Percentiles rank a stretch among this genome's conserved stretches.
These are phyloP conservation scores for Naegleria fowleri DNA, from an alignment of 208 protist genomes.

Conservation along the genomic window DNA sequence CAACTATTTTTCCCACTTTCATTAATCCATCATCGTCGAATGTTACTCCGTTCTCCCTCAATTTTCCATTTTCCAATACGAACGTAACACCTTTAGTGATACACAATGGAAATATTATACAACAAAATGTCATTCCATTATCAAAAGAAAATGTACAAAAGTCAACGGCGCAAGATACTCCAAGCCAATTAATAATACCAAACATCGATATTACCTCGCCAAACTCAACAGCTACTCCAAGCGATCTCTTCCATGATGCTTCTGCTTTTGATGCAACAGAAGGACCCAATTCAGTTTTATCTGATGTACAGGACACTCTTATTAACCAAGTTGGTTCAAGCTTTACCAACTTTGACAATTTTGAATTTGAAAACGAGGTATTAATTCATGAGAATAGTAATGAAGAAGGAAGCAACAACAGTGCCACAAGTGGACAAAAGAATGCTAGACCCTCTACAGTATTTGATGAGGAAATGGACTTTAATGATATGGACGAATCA, in stretches of 20 bases:
- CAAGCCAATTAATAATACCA: neutral
- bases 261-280: neutral
- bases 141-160: neutral
- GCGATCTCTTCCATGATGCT: neutral
- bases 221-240: neutral
- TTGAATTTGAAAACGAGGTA: neutral
- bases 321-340: neutral
- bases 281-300: neutral
- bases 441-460: neutral
- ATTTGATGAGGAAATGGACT: constrained; percentile 6
- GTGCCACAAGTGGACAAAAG: neutral
- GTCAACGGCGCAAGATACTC: neutral
- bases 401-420: neutral
- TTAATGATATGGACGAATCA: neutral
- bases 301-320: neutral
- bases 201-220: neutral
- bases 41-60: neutral
- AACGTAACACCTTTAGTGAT: neutral
- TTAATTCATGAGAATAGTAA: neutral
- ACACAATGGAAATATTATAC: neutral
- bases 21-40: neutral
- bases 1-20: neutral
- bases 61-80: neutral
- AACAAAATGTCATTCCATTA: neutral
- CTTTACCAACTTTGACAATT: neutral